Evolutionary conservation across 1,284 basidiomycete species (phyloP), one percentile per base, ranked within the genome.

Genomic region (Sanguinoderma infundibulare): DNA sequence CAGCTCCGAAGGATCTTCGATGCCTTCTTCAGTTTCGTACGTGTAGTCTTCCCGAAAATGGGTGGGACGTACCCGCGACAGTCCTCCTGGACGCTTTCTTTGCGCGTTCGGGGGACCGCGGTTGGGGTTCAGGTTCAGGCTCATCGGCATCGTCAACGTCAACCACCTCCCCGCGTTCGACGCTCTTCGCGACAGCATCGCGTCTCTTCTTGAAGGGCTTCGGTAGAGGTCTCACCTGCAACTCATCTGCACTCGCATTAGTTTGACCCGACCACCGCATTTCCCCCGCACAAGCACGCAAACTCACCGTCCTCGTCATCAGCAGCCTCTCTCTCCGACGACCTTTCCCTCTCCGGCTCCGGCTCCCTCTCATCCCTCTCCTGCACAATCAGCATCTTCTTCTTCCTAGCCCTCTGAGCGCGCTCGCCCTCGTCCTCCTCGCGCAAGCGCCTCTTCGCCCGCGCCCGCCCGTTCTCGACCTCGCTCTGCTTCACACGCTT

Each of bases 241-340:
- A 28, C 30, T 56, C 58, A 24, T 66, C 65, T 66, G 28, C n/a
- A 20, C 6, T 35, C 32, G 3, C 5, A n/a, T 61, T 17, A 56
- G 40, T n/a, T 26, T 14, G 20, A 22, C 6, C 35, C 35, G 6
- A 36, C 49, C 20, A 20, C 47, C n/a, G 7, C 30, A n/a, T 4
- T 12, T 9, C 28, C 8, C 5, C 15, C 5, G 28, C n/a, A n/a
- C n/a, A 38, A 17, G 36, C 24, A 7, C n/a, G 20, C 15, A 24
- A 22, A 62, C 65, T 57, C 55, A 66, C 65, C 65, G 44, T 64
- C 65, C 53, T 66, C 65, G 36, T 66, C 65, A 50, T 66, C 65
- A 28, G 65, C 62, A 46, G 54, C 59, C 44, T 60, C 62, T 42
- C 60, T 44, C 55, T 62, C 65, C n/a, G 60, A 60, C 49, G 57